A percentile compares a stretch with the other conserved stretches of the same genome.
phyloP scores from a whole-genome alignment of 1,139 yeast species.

The Scheffersomyces parashehatae region DNA sequence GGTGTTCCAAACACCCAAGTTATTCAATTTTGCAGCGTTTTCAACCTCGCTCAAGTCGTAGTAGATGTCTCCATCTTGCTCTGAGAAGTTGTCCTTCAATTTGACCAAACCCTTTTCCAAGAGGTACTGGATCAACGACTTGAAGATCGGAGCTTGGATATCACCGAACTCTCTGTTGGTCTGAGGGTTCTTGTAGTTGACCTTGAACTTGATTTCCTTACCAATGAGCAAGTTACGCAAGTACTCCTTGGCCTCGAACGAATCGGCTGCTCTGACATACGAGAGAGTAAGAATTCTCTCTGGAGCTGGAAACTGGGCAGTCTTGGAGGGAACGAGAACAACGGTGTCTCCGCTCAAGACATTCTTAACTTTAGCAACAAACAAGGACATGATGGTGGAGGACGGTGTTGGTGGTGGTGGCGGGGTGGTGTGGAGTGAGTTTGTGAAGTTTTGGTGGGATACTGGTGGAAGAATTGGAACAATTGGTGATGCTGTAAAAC shows the following conservation, averaged over 20 bases:
- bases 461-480: no score
- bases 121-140: slow-evolving; percentile 58
- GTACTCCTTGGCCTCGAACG: slow-evolving; percentile 62
- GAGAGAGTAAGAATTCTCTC: slow-evolving; percentile 69
- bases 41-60: slow-evolving; percentile 37
- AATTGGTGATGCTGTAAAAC: no score
- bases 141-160: slow-evolving; percentile 61
- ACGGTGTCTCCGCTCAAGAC: slow-evolving; percentile 78
- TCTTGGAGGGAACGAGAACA: slow-evolving; percentile 57
- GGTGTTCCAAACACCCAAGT: slow-evolving; percentile 58
- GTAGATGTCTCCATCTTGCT: slow-evolving; percentile 35
- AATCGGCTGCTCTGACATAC: slow-evolving; percentile 55
- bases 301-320: slow-evolving; percentile 45
- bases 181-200: slow-evolving; percentile 50
- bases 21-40: slow-evolving; percentile 49
- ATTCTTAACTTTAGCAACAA: slow-evolving; percentile 64
- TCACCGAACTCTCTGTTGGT: slow-evolving; percentile 74
- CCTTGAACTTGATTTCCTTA: slow-evolving; percentile 62
- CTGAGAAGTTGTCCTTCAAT: slow-evolving; percentile 55
- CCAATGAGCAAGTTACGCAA: slow-evolving; percentile 68
- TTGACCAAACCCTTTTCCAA: slow-evolving; percentile 63
- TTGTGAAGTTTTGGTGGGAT: no score
- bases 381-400: slow-evolving; percentile 15
- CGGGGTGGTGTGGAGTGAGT: no score
- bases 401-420: no score